Evolutionary conservation across 2,329 filamentous ascomycete species (phyloP), one percentile per base, ranked within the genome.

Genomic region (Aspergillus neotritici): DNA sequence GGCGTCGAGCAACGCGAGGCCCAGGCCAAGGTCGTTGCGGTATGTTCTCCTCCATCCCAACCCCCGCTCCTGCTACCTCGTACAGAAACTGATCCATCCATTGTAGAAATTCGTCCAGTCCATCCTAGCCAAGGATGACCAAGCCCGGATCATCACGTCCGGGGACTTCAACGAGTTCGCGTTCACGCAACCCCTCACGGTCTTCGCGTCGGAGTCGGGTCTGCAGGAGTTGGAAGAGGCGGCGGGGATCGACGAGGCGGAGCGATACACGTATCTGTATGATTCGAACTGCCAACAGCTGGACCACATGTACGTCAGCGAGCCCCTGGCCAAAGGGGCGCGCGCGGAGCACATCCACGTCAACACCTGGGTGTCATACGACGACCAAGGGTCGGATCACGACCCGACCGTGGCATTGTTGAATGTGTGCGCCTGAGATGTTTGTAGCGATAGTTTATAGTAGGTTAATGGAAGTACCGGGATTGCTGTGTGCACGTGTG

Each of bases 161-260:
- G 84, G 84, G 17, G 84, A 87, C 65, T 87, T 83, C 60, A 87
- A 87, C 70, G 84, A 87, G 61, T 87, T 84, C 58, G 60, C 75
- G 4, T 81, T 82, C 48, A 82, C 80, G 8, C 56, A 72, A 59
- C 82, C 83, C 1, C 62, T 86, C 37, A 60, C 71, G 47, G 66
- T 66, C 1, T 84, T 86, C 50, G 56, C 68, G 1, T 49, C 62
- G 3, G 66, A 72, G 14, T 82, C 79, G 0, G 74, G 76, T 2
- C 67, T 87, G 35, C 52, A 71, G 29, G 82, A 86, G 50, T 65
- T 86, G 2, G 82, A 87, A 53, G 80, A 76, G 4, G 78, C 76
- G 0, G 75, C 70, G 4, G 68, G 68, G 4, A 73, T 80, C 9
- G 64, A 72, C 4, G 56, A 66, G 2, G 57, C 63, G 17, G 84